Percentiles rank a stretch among this genome's conserved stretches.
Conservation (phyloP, 768 basidiomycete genomes). For the Gyrodon lividus region DNA sequence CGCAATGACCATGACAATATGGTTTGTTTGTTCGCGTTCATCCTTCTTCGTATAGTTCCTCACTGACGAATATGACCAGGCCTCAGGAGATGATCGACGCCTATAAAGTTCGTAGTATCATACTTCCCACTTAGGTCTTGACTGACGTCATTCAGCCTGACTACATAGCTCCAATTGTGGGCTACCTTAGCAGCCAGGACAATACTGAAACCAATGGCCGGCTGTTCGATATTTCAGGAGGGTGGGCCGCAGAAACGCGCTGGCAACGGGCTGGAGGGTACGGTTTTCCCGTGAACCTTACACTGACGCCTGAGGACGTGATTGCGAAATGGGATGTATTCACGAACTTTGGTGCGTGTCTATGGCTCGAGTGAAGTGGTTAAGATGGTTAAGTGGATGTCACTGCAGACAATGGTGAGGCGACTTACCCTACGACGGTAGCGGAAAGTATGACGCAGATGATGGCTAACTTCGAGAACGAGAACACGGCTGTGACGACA, state of each 20-base stretch:
- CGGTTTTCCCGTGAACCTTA: slow-evolving; percentile 79
- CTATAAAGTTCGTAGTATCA: slow-evolving; percentile 59
- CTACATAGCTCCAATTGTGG: slow-evolving; percentile 89
- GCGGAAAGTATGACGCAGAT: slow-evolving; percentile 79
- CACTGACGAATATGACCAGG: slow-evolving; percentile 37
- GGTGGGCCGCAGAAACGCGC: slow-evolving; percentile 88
- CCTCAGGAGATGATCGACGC: slow-evolving; percentile 84
- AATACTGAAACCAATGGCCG: slow-evolving; percentile 71
- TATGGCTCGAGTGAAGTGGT: background rate
- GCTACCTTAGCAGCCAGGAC: slow-evolving; percentile 81
- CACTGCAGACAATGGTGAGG: slow-evolving; percentile 66
- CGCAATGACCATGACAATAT: slow-evolving; percentile 86
- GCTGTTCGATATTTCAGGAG: slow-evolving; percentile 85
- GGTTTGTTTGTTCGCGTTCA: slow-evolving; percentile 41
- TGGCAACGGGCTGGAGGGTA: slow-evolving; percentile 91
- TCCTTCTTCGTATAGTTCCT: background rate
- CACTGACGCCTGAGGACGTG: slow-evolving; percentile 79
- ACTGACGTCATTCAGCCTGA: slow-evolving; percentile 59
- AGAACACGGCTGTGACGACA: slow-evolving; percentile 26
- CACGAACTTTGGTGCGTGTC: slow-evolving; percentile 73
- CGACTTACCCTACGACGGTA: slow-evolving; percentile 76
- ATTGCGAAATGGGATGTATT: slow-evolving; percentile 77
- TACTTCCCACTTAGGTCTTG: background rate
- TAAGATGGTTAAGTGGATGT: background rate
- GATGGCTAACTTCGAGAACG: slow-evolving; percentile 56